Base-by-base conservation (phyloP, 352 stramenopile species). In the Globisporangium parvum region DNA sequence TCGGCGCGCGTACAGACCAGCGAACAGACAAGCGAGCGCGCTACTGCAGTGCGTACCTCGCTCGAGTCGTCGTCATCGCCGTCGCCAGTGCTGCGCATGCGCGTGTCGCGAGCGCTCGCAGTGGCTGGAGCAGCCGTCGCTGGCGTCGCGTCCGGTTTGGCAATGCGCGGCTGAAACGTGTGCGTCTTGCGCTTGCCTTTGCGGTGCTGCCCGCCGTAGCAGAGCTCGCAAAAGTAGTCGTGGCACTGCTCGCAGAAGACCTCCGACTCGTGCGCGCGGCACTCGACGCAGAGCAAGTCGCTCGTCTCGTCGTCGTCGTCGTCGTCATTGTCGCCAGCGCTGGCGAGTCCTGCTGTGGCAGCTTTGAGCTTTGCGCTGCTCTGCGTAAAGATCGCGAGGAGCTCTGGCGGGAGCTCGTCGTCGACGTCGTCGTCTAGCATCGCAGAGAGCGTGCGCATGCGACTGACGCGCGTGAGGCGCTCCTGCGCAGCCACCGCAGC, bases 151-250 rank as follows among this genome's bases (percentile, higher is more conserved):
- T 33, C 17, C 5, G 23, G 23, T 20, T 58, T 24, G 9, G 71
- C 62, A 53, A 88, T 71, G 11, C 70, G 62, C 39, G 80, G 81
- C 69, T 95, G 85, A 61, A 77, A 84, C 60, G 83, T 93, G 68
- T 95, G 84, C 41, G 62, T 66, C 51, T 75, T 67, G 50, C 85
- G 68, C 54, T 88, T 90, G 41, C 85, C 85, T 59, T 93, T 93
- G 63, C 85, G 85, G 59, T 95, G 85, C 68, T 95, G 85, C 3
- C 80, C 82, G 33, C 74, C 76, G 41, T 70, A 93, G 70, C 85
- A 95, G 8, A 95, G 64, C 53, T 87, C 78, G 48, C 85, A 95
- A 55, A 92, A 95, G 62, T 93, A 91, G 68, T 95, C 84, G 62
- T 91, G 77, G 58, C 86, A 95, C 63, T 93, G 81, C 69, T 93